phyloP scores from a whole-genome alignment of 768 basidiomycete genomes.

The Boletus rubropictus region DNA sequence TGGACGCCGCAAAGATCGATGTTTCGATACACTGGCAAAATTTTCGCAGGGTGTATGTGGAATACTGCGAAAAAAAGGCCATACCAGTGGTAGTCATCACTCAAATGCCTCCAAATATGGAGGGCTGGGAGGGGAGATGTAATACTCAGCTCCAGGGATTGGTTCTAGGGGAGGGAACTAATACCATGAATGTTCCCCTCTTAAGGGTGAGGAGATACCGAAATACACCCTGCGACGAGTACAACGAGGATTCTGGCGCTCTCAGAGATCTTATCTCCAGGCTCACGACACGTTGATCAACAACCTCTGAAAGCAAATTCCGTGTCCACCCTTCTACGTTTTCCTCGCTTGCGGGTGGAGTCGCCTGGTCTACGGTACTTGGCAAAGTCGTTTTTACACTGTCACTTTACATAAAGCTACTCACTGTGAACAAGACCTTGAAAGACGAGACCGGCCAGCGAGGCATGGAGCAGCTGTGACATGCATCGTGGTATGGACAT shows the following conservation, averaged over 20 bases:
- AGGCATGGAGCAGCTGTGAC: not conserved
- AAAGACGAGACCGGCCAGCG: no score
- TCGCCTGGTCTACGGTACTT: conserved; percentile 1
- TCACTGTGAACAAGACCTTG: not conserved
- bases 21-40: conserved; percentile 13
- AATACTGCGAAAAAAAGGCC: conserved; percentile 19
- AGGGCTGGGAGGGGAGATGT: conserved; percentile 13
- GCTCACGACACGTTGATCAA: not conserved
- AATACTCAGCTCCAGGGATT: conserved; percentile 9
- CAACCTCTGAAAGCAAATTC: not conserved
- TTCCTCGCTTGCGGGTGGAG: not conserved
- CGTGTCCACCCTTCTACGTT: not conserved
- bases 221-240: conserved; percentile 4
- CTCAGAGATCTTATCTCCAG: conserved; percentile 12
- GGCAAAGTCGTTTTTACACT: not conserved
- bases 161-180: conserved; percentile 1
- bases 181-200: conserved; percentile 1
- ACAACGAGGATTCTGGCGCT: conserved; percentile 13
- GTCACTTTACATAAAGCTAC: not conserved
- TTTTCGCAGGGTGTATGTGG: conserved; percentile 22
- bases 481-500: conserved; percentile 2
- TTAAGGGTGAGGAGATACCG: conserved; percentile 11
- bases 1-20: conserved; percentile 18
- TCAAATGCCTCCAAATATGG: not conserved
- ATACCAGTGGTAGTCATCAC: conserved; percentile 20